Evolutionary conservation across 148 eudicot species (phyloP).

Genomic region (Spergularia marina): DNA sequence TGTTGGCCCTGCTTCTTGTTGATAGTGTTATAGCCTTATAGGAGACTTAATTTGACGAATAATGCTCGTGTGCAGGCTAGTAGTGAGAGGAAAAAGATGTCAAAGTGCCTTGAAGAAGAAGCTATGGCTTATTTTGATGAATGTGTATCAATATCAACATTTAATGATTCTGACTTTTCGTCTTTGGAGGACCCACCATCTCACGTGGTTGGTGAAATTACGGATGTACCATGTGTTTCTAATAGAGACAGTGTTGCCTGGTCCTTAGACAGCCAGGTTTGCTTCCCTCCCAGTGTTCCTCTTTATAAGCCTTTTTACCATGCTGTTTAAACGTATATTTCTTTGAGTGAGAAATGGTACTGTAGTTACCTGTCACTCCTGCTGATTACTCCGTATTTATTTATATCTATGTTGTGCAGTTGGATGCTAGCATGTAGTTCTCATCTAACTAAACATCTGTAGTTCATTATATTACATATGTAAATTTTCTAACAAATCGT

Average conservation of each 20-base stretch:
- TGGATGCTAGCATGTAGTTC: not conserved
- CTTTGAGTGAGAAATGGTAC: not conserved
- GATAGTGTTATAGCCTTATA: not conserved
- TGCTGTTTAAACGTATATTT: not conserved
- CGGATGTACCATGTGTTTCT: slow-evolving; percentile 29
- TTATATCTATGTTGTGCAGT: no score
- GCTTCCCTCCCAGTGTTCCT: slow-evolving; percentile 1
- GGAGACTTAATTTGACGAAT: slow-evolving; percentile 7
- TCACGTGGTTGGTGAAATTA: slow-evolving; percentile 22
- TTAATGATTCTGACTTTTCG: slow-evolving; percentile 93
- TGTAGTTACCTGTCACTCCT: not conserved
- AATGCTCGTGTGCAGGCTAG: slow-evolving; percentile 48
- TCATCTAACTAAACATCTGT: not conserved
- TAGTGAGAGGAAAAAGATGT: slow-evolving; percentile 73
- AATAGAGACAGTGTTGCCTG: slow-evolving; percentile 17
- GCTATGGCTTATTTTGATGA: slow-evolving; percentile 96
- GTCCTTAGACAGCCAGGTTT: slow-evolving; percentile 30
- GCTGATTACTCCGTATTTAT: no score
- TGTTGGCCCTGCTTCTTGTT: not conserved
- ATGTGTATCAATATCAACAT: slow-evolving; percentile 95
- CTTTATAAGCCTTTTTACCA: not conserved
- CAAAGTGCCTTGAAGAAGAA: slow-evolving; percentile 78
- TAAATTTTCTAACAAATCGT: no score
- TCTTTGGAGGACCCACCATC: slow-evolving; percentile 78
- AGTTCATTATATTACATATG: not conserved